phyloP scores from a whole-genome alignment of 2,329 filamentous ascomycete genomes.

The Aspergillus sp. region DNA sequence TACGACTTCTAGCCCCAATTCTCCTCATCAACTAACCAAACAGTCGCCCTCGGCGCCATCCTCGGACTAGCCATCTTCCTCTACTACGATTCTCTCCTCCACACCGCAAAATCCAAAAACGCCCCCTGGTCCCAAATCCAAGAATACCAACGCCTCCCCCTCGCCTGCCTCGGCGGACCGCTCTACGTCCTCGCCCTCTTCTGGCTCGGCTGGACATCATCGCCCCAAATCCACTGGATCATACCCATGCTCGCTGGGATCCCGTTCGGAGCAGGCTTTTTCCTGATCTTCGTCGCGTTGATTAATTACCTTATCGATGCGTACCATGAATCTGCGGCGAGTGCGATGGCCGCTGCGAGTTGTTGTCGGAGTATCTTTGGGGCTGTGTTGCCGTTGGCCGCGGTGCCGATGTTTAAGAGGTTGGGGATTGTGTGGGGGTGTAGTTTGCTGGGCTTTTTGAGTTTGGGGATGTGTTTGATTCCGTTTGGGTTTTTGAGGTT shows the following conservation, averaged over 20 bases:
- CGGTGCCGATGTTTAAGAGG: conserved; percentile 67
- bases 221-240: conserved; percentile 50
- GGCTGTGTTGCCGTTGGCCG: conserved; percentile 68
- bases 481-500: conserved; percentile 8
- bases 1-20: no score
- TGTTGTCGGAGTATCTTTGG: conserved; percentile 58
- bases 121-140: no score
- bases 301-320: conserved; percentile 71
- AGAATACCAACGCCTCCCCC: conserved; percentile 66
- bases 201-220: conserved; percentile 62
- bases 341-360: conserved; percentile 42
- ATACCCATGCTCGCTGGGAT: conserved; percentile 56
- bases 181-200: conserved; percentile 61
- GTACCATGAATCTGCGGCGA: conserved; percentile 39
- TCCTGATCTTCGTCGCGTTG: conserved; percentile 70
- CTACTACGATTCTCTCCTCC: conserved; percentile 57
- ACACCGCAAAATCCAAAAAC: conserved; percentile 49
- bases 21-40: no score
- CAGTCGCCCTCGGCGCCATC: conserved; percentile 26
- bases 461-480: conserved; percentile 8
- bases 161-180: conserved; percentile 66
- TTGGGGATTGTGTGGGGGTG: conserved; percentile 71
- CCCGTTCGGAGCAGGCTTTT: conserved; percentile 71
- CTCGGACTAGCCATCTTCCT: conserved; percentile 28
- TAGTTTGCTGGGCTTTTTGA: conserved; percentile 58